These are phyloP conservation scores for Pyrenula massariospora DNA, from an alignment of 495 filamentous ascomycete genomes.

Conservation along the genomic window DNA sequence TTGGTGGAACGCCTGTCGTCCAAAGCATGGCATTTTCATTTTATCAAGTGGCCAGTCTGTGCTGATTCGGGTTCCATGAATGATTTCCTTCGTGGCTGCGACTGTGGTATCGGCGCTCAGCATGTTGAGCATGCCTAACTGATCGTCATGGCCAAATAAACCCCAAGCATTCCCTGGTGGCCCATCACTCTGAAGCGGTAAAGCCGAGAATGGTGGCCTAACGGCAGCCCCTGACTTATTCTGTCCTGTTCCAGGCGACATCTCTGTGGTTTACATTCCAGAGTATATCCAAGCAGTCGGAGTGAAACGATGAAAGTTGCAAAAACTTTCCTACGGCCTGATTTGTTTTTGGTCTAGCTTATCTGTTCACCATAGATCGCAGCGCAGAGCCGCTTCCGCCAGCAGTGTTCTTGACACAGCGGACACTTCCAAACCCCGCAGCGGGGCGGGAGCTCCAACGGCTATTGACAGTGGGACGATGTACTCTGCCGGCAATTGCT, in stretches of 20 bases:
- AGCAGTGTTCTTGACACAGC: too few species aligned
- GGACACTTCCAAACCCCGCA: too few species aligned
- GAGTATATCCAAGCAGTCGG: too few species aligned
- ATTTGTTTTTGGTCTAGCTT: too few species aligned
- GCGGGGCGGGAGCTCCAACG: neutral
- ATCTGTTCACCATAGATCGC: too few species aligned
- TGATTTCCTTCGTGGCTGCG: conserved; percentile 37
- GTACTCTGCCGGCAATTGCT: neutral
- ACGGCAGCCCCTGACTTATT: neutral
- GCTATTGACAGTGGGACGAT: neutral
- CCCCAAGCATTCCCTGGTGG: conserved; percentile 41
- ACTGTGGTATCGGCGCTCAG: conserved; percentile 34
- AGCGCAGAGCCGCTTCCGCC: too few species aligned
- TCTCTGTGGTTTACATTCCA: too few species aligned
- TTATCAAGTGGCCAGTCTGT: conserved; percentile 33
- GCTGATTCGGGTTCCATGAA: conserved; percentile 36
- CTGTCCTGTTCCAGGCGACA: too few species aligned
- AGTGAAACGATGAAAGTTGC: too few species aligned
- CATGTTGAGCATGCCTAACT: conserved; percentile 38
- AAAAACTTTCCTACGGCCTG: too few species aligned
- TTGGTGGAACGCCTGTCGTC: conserved; percentile 17
- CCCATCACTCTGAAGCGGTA: conserved; percentile 30
- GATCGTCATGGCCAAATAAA: conserved; percentile 28
- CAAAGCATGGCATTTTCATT: conserved; percentile 16
- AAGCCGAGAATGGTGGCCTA: conserved; percentile 25